These are phyloP conservation scores for Mycosphaerelloides madeirae DNA, from an alignment of 2,329 filamentous ascomycete species.

Conservation along the genomic window DNA sequence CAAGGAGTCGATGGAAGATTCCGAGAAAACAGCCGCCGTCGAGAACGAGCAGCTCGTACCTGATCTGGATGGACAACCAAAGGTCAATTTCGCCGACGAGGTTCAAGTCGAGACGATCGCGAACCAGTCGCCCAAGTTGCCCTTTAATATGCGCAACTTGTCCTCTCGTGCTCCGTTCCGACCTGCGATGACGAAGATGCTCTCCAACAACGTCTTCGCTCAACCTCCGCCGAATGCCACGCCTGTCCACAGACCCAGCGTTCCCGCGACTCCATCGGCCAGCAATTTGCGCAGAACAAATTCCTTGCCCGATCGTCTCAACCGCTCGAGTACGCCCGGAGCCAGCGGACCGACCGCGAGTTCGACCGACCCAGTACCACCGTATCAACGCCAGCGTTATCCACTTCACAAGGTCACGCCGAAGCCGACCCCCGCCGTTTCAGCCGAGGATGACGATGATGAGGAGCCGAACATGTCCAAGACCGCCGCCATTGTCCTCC, in stretches of 20 bases:
- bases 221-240: slow-evolving; percentile 22
- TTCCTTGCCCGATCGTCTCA: slow-evolving; percentile 67
- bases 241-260: neutral
- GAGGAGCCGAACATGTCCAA: slow-evolving; percentile 48
- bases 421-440: slow-evolving; percentile 7
- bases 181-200: slow-evolving; percentile 58
- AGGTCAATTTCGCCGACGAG: slow-evolving; percentile 40
- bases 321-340: slow-evolving; percentile 28
- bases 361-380: slow-evolving; percentile 26
- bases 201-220: slow-evolving; percentile 67
- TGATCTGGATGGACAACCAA: slow-evolving; percentile 5
- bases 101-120: slow-evolving; percentile 20
- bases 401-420: slow-evolving; percentile 10
- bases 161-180: slow-evolving; percentile 47
- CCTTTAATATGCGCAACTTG: slow-evolving; percentile 42
- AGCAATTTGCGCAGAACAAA: slow-evolving; percentile 64
- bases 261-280: slow-evolving; percentile 17
- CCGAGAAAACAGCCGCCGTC: slow-evolving; percentile 20
- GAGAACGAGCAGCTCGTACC: slow-evolving; percentile 9
- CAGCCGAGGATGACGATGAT: slow-evolving; percentile 28
- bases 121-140: slow-evolving; percentile 16
- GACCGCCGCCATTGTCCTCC: slow-evolving; percentile 52
- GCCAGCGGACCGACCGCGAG: slow-evolving; percentile 12
- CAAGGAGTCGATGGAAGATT: slow-evolving; percentile 30
- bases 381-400: slow-evolving; percentile 22